A percentile compares a stretch with the other conserved stretches of the same genome.
Conservation (phyloP, 2,329 filamentous ascomycete species). For the Colletotrichum sp. region DNA sequence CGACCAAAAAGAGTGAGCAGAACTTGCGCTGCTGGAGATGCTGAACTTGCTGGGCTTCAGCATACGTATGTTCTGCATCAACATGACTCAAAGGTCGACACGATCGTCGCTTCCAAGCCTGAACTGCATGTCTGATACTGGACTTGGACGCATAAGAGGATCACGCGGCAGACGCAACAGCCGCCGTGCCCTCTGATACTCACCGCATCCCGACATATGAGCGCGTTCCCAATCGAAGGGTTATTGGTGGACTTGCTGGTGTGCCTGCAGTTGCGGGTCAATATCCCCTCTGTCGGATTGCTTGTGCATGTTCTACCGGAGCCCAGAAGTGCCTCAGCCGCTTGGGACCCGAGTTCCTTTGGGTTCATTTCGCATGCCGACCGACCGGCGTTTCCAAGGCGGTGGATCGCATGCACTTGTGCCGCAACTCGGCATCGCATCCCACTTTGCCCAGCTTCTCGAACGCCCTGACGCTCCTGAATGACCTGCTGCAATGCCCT, state of each 20-base stretch:
- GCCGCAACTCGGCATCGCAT: neutral
- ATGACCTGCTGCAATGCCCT: neutral
- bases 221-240: neutral
- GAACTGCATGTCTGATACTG: neutral
- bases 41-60: neutral
- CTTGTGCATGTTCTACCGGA: neutral
- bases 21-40: neutral
- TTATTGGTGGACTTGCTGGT: neutral
- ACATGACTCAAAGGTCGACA: constrained; percentile 10
- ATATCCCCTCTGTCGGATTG: constrained; percentile 17
- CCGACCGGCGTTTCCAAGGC: neutral
- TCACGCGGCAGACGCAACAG: neutral
- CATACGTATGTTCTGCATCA: neutral
- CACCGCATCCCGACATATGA: constrained; percentile 7
- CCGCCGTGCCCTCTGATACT: neutral
- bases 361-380: neutral
- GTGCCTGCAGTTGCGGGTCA: constrained; percentile 17
- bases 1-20: neutral
- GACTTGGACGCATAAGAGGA: neutral
- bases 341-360: neutral
- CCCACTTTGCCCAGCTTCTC: neutral
- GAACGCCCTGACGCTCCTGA: neutral
- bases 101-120: neutral
- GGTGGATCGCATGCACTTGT: neutral
- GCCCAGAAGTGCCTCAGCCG: neutral